Conservation (phyloP, 2,329 filamentous ascomycete genomes). For the Claviceps sp. region DNA sequence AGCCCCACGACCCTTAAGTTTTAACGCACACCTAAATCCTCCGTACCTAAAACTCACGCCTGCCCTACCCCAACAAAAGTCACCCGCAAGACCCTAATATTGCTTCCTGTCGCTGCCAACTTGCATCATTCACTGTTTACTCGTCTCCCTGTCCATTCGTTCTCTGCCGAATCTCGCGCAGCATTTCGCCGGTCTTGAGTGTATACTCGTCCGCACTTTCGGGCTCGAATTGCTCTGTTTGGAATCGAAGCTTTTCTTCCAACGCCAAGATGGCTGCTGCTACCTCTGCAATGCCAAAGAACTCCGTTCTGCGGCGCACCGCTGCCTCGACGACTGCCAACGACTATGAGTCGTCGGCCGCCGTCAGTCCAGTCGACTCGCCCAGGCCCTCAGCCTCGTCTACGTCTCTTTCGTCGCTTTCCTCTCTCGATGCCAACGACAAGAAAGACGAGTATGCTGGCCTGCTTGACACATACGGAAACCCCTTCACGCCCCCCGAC, state of each 20-base stretch:
- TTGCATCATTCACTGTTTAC: too few relatives aligned
- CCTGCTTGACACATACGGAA: conserved; percentile 85
- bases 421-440: conserved; percentile 42
- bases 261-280: conserved; percentile 32
- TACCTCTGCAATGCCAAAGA: conserved; percentile 28
- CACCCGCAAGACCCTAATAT: background rate
- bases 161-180: background rate
- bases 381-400: conserved; percentile 58
- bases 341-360: conserved; percentile 41
- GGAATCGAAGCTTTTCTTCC: conserved; percentile 1
- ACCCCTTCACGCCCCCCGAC: conserved; percentile 84
- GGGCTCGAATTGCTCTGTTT: background rate
- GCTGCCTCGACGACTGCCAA: conserved; percentile 33
- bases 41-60: background rate
- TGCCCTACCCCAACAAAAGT: conserved; percentile 2
- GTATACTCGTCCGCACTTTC: background rate
- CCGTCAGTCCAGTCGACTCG: conserved; percentile 45
- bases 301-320: conserved; percentile 34
- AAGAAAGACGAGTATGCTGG: conserved; percentile 38
- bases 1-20: background rate
- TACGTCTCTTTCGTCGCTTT: conserved; percentile 84
- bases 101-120: background rate
- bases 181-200: background rate
- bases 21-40: background rate
- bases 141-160: background rate